These are phyloP conservation scores for Castanea sativa DNA, from an alignment of 306 rosid species.

Conservation along the genomic window DNA sequence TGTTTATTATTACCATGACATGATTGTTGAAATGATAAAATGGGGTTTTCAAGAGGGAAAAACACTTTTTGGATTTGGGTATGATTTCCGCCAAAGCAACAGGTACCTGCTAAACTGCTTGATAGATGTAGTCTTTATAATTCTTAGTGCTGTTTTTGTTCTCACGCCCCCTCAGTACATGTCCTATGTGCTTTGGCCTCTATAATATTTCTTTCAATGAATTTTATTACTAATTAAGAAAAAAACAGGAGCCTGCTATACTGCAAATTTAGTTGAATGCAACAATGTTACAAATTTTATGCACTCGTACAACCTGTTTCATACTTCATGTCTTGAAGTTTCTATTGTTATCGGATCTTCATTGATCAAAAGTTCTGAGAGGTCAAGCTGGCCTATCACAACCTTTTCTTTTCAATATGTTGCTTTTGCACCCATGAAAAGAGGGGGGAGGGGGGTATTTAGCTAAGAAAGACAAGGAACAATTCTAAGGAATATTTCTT, in stretches of 20 bases:
- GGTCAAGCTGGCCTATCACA: background rate
- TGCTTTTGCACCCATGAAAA: background rate
- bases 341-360: background rate
- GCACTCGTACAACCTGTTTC: background rate
- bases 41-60: slow-evolving; percentile 96
- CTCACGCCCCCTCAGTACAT: too few relatives aligned
- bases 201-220: too few relatives aligned
- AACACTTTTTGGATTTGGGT: slow-evolving; percentile 96
- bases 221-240: too few relatives aligned
- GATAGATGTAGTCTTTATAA: too few relatives aligned
- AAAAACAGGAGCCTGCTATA: slow-evolving; percentile 55
- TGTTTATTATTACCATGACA: slow-evolving; percentile 84
- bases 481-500: background rate
- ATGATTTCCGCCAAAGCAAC: slow-evolving; percentile 98
- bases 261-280: background rate
- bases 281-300: background rate
- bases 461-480: background rate
- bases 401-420: background rate
- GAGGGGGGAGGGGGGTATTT: background rate
- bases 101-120: slow-evolving; percentile 45
- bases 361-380: background rate
- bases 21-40: slow-evolving; percentile 78
- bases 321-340: background rate
- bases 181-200: too few relatives aligned
- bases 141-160: too few relatives aligned